phyloP scores from a whole-genome alignment of 2,329 filamentous ascomycete genomes.

The Xylaria sp. region DNA sequence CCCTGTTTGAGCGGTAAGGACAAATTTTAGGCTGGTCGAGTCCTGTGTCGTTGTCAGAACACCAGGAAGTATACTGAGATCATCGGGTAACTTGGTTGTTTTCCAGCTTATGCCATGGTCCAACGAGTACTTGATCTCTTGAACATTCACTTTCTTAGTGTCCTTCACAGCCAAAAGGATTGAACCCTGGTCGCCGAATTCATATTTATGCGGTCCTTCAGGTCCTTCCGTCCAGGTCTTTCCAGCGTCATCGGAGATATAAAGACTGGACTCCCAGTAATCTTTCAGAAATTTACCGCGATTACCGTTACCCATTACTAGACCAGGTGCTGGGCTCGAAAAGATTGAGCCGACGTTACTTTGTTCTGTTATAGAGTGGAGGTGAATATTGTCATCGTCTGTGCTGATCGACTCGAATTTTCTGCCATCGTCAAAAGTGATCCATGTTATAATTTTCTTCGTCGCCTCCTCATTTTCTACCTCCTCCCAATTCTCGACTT shows the following conservation, averaged over 20 bases:
- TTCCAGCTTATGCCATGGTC: conserved; percentile 91
- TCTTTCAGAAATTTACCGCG: conserved; percentile 77
- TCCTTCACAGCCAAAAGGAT: conserved; percentile 86
- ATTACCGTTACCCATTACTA: conserved; percentile 95
- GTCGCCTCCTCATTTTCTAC: conserved; percentile 65
- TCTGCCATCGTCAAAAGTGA: conserved; percentile 95
- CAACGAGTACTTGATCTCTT: conserved; percentile 77
- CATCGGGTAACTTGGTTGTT: conserved; percentile 72
- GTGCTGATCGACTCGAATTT: conserved; percentile 80
- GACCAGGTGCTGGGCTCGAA: conserved; percentile 90
- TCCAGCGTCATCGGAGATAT: conserved; percentile 90
- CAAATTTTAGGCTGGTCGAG: conserved; percentile 90
- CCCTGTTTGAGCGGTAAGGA: conserved; percentile 74
- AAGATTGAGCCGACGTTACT: conserved; percentile 87
- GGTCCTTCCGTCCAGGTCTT: conserved; percentile 81
- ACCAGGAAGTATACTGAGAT: conserved; percentile 73
- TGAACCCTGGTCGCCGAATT: conserved; percentile 93
- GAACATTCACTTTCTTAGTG: conserved; percentile 68
- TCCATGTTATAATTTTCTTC: conserved; percentile 80
- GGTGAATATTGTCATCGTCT: conserved; percentile 76
- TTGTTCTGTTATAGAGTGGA: conserved; percentile 91
- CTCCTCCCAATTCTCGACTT: conserved; percentile 85
- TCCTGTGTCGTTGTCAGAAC: conserved; percentile 89
- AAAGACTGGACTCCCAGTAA: conserved; percentile 81
- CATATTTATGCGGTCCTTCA: conserved; percentile 90